Conservation (phyloP, 495 filamentous ascomycete species). For the Eremomyces bilateralis region DNA sequence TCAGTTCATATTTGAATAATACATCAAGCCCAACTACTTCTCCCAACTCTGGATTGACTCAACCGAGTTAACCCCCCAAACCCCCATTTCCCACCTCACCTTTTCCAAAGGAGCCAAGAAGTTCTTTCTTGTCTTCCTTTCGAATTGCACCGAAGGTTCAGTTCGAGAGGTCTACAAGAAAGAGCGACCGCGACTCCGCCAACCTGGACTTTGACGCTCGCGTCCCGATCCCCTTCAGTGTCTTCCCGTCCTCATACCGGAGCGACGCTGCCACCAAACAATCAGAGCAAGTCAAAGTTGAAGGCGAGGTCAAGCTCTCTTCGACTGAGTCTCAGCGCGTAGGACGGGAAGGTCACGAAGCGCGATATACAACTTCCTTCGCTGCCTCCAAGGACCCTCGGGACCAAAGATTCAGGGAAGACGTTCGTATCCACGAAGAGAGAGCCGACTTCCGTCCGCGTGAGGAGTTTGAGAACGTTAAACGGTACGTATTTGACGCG, state of each 20-base stretch:
- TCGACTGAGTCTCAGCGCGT: conserved; percentile 42
- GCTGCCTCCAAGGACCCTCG: conserved; percentile 38
- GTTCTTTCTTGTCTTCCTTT: conserved; percentile 92
- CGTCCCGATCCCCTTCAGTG: conserved; percentile 96
- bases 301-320: conserved; percentile 74
- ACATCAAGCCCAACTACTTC: too few species aligned
- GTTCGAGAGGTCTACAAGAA: conserved; percentile 90
- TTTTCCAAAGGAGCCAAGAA: conserved; percentile 37
- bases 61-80: too few species aligned
- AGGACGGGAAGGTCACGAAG: conserved; percentile 86
- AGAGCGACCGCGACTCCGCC: conserved; percentile 63
- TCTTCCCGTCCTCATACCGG: conserved; percentile 98
- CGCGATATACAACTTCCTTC: conserved; percentile 39
- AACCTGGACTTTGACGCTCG: conserved; percentile 99
- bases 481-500: neutral
- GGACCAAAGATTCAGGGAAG: conserved; percentile 24
- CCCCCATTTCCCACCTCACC: conserved; percentile 4
- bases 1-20: too few species aligned
- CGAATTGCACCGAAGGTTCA: conserved; percentile 47
- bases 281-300: conserved; percentile 60
- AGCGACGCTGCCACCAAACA: conserved; percentile 59
- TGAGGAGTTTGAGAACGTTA: too few species aligned
- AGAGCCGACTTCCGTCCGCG: conserved; percentile 8
- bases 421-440: conserved; percentile 14
- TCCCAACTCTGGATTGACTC: too few species aligned